phyloP scores from a whole-genome alignment of 495 filamentous ascomycete species.

The Friedmanniomyces simplex region DNA sequence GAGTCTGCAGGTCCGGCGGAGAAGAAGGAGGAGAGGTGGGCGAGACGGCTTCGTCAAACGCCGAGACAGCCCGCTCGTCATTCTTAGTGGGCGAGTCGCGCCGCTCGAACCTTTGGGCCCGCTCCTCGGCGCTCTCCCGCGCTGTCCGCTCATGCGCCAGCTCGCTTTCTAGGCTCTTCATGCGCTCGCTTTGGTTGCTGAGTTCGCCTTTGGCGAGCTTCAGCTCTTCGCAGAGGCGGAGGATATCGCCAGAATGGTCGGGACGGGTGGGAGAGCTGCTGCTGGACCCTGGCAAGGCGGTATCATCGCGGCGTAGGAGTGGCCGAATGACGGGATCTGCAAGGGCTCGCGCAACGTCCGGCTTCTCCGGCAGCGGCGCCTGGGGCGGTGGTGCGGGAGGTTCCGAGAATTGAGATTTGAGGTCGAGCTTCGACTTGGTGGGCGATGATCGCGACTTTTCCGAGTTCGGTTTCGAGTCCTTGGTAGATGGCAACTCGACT shows the following conservation, averaged over 20 bases:
- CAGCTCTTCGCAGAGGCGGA: conserved; percentile 73
- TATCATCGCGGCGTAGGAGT: conserved; percentile 60
- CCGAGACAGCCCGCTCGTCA: not conserved
- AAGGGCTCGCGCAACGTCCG: conserved; percentile 50
- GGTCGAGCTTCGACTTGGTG: conserved; percentile 34
- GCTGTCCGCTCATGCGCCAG: conserved; percentile 70
- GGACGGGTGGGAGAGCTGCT: conserved; percentile 39
- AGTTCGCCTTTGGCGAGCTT: conserved; percentile 71
- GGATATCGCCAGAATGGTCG: conserved; percentile 57
- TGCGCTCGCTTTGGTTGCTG: conserved; percentile 61
- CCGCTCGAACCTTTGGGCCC: conserved; percentile 56
- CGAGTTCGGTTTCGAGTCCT: conserved; percentile 48
- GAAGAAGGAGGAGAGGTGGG: conserved; percentile 12
- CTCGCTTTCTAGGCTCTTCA: conserved; percentile 72
- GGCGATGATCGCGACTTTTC: conserved; percentile 37
- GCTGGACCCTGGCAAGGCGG: conserved; percentile 51
- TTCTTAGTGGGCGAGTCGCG: conserved; percentile 18
- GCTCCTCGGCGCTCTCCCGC: conserved; percentile 71
- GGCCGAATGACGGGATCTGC: conserved; percentile 39
- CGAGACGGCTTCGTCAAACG: not conserved
- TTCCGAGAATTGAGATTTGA: conserved; percentile 68
- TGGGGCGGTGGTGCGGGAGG: conserved; percentile 86
- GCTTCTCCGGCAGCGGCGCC: conserved; percentile 83
- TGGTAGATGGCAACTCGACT: not conserved
- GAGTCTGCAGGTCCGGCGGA: conserved; percentile 48